These are phyloP conservation scores for Saccharomyces pastorianus DNA, from an alignment of 1,139 yeast species.

Conservation along the genomic window DNA sequence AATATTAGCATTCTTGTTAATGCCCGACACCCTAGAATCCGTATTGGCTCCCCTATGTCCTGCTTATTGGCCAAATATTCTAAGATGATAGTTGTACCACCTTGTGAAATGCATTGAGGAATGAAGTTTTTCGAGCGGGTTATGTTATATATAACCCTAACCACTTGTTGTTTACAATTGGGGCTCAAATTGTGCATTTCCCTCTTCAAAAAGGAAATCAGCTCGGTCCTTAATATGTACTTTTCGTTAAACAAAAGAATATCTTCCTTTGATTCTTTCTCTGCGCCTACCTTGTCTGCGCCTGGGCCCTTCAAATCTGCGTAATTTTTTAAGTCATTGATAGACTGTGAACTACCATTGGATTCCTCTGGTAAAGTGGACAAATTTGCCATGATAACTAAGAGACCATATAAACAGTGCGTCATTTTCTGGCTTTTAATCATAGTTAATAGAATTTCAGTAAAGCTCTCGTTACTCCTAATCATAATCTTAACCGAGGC, in stretches of 20 bases:
- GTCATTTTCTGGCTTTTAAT: slow-evolving; percentile 6
- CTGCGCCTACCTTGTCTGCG: slow-evolving; percentile 8
- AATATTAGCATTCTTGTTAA: slow-evolving; percentile 23
- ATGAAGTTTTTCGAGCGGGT: slow-evolving; percentile 17
- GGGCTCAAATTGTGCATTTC: slow-evolving; percentile 13
- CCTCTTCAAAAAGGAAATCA: slow-evolving; percentile 17
- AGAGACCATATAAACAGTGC: slow-evolving; percentile 19
- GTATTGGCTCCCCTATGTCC: slow-evolving; percentile 10
- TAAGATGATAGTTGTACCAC: slow-evolving; percentile 20
- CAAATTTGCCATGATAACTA: slow-evolving; percentile 26
- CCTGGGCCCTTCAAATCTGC: slow-evolving; percentile 17
- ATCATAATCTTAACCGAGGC: slow-evolving; percentile 19
- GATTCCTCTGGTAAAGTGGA: slow-evolving; percentile 17
- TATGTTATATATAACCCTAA: slow-evolving; percentile 24
- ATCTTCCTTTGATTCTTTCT: slow-evolving; percentile 17
- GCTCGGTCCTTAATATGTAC: slow-evolving; percentile 17
- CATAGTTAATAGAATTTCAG: slow-evolving; percentile 12
- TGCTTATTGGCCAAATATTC: slow-evolving; percentile 19
- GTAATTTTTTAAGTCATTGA: slow-evolving; percentile 21
- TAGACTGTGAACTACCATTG: slow-evolving; percentile 10
- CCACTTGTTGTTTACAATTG: slow-evolving; percentile 23
- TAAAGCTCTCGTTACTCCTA: slow-evolving; percentile 16
- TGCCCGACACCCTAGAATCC: slow-evolving; percentile 24
- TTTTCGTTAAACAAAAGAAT: slow-evolving; percentile 17
- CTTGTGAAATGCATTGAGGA: slow-evolving; percentile 24